Evolutionary conservation across 2,329 filamentous ascomycete species (phyloP).

Genomic region (Colletotrichum lupini): DNA sequence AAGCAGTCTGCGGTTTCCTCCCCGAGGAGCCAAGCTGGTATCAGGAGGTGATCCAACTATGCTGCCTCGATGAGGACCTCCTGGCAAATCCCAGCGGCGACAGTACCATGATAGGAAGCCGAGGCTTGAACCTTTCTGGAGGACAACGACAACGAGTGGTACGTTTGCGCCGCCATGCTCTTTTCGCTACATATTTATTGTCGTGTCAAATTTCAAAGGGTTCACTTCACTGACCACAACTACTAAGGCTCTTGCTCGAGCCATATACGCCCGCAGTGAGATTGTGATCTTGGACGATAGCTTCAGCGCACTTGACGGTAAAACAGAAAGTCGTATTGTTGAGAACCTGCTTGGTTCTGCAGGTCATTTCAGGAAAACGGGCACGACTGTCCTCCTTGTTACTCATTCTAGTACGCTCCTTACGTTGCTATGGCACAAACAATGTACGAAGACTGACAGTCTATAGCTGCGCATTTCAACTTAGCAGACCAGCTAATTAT

Average conservation of each 20-base stretch:
- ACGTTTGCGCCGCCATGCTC: background rate
- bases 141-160: conserved; percentile 41
- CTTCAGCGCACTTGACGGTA: conserved; percentile 30
- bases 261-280: conserved; percentile 9
- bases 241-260: conserved; percentile 24
- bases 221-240: background rate
- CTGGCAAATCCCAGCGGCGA: conserved; percentile 35
- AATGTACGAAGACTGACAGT: background rate
- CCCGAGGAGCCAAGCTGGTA: conserved; percentile 45
- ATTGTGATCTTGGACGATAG: conserved; percentile 27
- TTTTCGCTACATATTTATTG: background rate
- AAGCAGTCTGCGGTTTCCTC: conserved; percentile 36
- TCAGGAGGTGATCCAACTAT: conserved; percentile 40
- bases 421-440: background rate
- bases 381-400: conserved; percentile 33
- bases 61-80: conserved; percentile 36
- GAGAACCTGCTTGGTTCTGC: conserved; percentile 33
- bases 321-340: conserved; percentile 33
- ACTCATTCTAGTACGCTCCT: background rate
- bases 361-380: conserved; percentile 36
- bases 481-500: conserved; percentile 8
- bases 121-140: conserved; percentile 37
- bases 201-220: background rate
- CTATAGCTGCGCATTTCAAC: background rate
- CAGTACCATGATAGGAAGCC: conserved; percentile 32